A percentile compares a stretch with the other conserved stretches of the same genome.
Evolutionary conservation across 306 rosid species (phyloP).

Genomic region (Pterocarpus santalinus): DNA sequence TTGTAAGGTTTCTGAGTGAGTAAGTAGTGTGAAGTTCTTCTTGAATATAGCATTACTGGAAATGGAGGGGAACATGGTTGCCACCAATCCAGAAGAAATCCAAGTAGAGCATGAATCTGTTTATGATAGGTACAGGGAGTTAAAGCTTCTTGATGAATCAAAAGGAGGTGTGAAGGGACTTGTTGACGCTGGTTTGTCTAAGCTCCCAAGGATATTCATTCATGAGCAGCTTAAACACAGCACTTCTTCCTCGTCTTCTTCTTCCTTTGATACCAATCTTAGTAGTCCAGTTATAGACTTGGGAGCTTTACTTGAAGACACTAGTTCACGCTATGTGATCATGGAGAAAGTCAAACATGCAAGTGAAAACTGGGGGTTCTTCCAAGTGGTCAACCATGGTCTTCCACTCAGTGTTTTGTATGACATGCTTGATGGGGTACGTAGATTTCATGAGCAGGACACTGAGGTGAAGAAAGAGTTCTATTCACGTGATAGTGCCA

Average conservation of each 20-base stretch:
- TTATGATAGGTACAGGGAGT: slow-evolving; percentile 33
- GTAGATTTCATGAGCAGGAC: slow-evolving; percentile 39
- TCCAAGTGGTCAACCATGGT: slow-evolving; percentile 36
- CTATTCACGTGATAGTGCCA: slow-evolving; percentile 28
- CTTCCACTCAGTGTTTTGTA: slow-evolving; percentile 33
- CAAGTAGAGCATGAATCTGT: not conserved
- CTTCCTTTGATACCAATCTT: slow-evolving; percentile 3
- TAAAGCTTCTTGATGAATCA: slow-evolving; percentile 50
- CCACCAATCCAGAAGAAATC: not conserved
- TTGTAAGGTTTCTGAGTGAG: too few species aligned
- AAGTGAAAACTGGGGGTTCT: slow-evolving; percentile 33
- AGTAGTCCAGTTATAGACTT: slow-evolving; percentile 35
- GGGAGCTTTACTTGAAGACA: not conserved
- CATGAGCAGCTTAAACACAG: not conserved
- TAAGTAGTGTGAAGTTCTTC: too few species aligned
- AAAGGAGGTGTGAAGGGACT: slow-evolving; percentile 53
- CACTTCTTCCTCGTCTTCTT: not conserved
- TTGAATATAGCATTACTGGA: too few species aligned
- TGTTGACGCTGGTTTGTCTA: slow-evolving; percentile 47
- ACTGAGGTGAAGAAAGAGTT: slow-evolving; percentile 28
- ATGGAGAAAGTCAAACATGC: slow-evolving; percentile 25
- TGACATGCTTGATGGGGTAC: slow-evolving; percentile 33
- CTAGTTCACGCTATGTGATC: not conserved
- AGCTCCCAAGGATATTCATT: slow-evolving; percentile 49
- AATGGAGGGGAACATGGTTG: not conserved